These are phyloP conservation scores for Theobroma grandiflorum DNA, from an alignment of 441 rosid genomes.

Conservation along the genomic window DNA sequence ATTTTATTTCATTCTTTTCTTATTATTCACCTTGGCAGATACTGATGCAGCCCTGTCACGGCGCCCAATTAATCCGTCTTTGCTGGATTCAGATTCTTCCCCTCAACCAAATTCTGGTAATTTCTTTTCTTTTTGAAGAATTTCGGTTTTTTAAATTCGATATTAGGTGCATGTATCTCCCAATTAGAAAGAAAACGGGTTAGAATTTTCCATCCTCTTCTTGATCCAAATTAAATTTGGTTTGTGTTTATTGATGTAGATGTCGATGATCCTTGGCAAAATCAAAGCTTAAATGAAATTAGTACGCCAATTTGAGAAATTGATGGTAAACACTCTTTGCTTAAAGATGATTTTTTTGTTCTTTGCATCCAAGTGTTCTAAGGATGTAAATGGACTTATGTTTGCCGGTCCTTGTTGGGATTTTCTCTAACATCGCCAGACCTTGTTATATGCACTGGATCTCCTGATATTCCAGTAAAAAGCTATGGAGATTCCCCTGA, in stretches of 20 bases:
- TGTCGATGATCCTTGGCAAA: slow-evolving; percentile 39
- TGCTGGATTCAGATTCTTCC: slow-evolving; percentile 51
- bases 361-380: not conserved
- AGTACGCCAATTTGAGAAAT: slow-evolving; percentile 19
- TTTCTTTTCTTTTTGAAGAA: not conserved
- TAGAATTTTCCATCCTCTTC: not conserved
- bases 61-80: slow-evolving; percentile 27
- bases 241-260: slow-evolving; percentile 28
- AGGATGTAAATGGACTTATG: not conserved
- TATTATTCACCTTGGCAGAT: slow-evolving; percentile 33
- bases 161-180: too few species aligned
- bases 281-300: slow-evolving; percentile 32
- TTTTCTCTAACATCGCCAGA: slow-evolving; percentile 74
- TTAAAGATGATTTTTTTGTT: not conserved
- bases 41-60: slow-evolving; percentile 28
- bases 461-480: slow-evolving; percentile 66
- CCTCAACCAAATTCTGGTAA: slow-evolving; percentile 39
- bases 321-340: slow-evolving; percentile 19
- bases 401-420: slow-evolving; percentile 55
- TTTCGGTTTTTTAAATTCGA: not conserved
- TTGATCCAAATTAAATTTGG: slow-evolving; percentile 10
- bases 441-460: slow-evolving; percentile 70
- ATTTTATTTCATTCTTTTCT: not conserved
- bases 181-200: not conserved
- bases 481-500: slow-evolving; percentile 56